Evolutionary conservation across 805 yeast species (phyloP).

Genomic region (Saccharomycopsis sp.): DNA sequence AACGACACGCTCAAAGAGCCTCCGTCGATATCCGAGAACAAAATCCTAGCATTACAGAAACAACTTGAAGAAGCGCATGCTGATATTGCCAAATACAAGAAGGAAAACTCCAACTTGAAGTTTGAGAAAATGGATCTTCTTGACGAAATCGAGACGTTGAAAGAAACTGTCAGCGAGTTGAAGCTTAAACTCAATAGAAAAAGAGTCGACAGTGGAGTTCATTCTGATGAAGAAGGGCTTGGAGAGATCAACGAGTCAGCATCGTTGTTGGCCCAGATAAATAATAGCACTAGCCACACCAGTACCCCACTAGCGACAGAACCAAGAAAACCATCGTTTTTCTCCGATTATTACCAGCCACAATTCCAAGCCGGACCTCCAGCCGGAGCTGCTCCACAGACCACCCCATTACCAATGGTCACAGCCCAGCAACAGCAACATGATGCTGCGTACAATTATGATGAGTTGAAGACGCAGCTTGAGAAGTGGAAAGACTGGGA

Average conservation of each 20-base stretch:
- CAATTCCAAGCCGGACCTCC: conserved; percentile 11
- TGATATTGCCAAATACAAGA: conserved; percentile 33
- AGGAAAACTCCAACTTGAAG: conserved; percentile 30
- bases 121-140: conserved; percentile 32
- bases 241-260: conserved; percentile 11
- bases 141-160: conserved; percentile 30
- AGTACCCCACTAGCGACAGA: conserved; percentile 1
- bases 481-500: conserved; percentile 80
- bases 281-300: background rate
- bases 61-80: conserved; percentile 31
- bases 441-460: conserved; percentile 33
- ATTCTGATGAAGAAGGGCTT: conserved; percentile 13
- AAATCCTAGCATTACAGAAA: conserved; percentile 28
- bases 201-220: conserved; percentile 26
- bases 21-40: background rate
- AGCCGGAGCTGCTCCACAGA: conserved; percentile 18
- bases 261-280: conserved; percentile 18
- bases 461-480: conserved; percentile 50
- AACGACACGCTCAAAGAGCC: background rate
- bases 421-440: conserved; percentile 21
- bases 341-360: background rate
- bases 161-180: conserved; percentile 25
- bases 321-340: conserved; percentile 15
- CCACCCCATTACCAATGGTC: conserved; percentile 15
- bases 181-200: conserved; percentile 24